Conservation (phyloP, 2,329 filamentous ascomycete genomes). For the Zymoseptoria passerinii region DNA sequence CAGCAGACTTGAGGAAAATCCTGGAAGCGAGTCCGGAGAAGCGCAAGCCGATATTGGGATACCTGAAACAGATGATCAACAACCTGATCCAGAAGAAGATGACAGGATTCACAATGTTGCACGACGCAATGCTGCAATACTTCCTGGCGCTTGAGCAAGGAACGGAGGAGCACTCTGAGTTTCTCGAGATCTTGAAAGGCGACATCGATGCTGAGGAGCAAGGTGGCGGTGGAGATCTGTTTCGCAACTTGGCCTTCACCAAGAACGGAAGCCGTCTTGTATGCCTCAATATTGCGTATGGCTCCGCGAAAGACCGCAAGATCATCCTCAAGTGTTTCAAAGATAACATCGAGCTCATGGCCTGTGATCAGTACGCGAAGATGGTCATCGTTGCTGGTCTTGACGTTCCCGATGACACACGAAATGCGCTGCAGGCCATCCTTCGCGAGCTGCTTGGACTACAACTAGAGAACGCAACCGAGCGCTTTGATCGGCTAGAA, state of each 20-base stretch:
- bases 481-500: constrained; percentile 45
- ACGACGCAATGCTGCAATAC: constrained; percentile 97
- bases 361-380: constrained; percentile 69
- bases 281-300: constrained; percentile 73
- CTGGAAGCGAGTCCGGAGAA: constrained; percentile 74
- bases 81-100: constrained; percentile 91
- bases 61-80: constrained; percentile 80
- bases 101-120: constrained; percentile 93
- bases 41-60: constrained; percentile 75
- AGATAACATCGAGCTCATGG: constrained; percentile 78
- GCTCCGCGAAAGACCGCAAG: constrained; percentile 87
- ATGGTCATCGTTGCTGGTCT: constrained; percentile 75
- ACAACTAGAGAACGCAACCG: constrained; percentile 40
- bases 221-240: constrained; percentile 62
- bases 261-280: constrained; percentile 76
- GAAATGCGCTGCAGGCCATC: constrained; percentile 73
- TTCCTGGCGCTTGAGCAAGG: constrained; percentile 71
- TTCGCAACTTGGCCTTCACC: constrained; percentile 95
- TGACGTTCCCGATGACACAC: constrained; percentile 91
- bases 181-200: constrained; percentile 81
- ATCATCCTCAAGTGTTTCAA: constrained; percentile 82
- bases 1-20: constrained; percentile 65
- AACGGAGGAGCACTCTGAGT: constrained; percentile 75
- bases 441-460: constrained; percentile 76
- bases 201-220: constrained; percentile 60